These are phyloP conservation scores for Candida tetrigidarum DNA, from an alignment of 1,139 yeast species.

Conservation along the genomic window DNA sequence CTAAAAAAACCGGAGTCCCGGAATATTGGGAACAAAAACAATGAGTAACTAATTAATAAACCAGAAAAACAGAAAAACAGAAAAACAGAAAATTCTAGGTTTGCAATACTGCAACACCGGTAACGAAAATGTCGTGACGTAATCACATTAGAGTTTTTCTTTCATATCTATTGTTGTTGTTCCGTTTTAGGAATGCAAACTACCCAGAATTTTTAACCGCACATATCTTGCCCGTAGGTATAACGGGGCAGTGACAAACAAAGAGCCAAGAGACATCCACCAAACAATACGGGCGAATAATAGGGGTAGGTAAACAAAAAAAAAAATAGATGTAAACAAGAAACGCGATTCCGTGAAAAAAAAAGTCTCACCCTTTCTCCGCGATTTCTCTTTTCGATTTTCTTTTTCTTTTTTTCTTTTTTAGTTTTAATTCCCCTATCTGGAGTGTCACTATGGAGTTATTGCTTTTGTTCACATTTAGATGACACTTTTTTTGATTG, in stretches of 20 bases:
- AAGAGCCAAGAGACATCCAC: not conserved
- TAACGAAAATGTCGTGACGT: not conserved
- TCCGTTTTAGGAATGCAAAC: not conserved
- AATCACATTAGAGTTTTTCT: not conserved
- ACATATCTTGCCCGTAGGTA: not conserved
- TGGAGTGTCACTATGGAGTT: not conserved
- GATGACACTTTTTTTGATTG: not conserved
- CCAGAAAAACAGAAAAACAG: too few relatives aligned
- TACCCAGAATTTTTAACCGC: slow-evolving; percentile 1
- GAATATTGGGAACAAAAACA: not conserved
- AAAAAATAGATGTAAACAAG: not conserved
- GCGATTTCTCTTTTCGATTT: not conserved
- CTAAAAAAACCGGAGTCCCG: not conserved
- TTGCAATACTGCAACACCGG: not conserved
- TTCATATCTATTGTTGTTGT: too few relatives aligned
- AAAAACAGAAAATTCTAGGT: too few relatives aligned
- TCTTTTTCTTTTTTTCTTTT: not conserved
- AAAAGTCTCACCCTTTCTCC: too few relatives aligned
- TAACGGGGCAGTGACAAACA: not conserved
- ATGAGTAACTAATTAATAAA: too few relatives aligned
- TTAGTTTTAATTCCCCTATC: not conserved
- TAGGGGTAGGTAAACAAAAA: not conserved
- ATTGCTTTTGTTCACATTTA: not conserved
- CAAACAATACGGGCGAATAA: not conserved
- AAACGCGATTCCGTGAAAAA: not conserved